Evolutionary conservation across 2,329 filamentous ascomycete genomes (phyloP).

Genomic region (Clonostachys solani): DNA sequence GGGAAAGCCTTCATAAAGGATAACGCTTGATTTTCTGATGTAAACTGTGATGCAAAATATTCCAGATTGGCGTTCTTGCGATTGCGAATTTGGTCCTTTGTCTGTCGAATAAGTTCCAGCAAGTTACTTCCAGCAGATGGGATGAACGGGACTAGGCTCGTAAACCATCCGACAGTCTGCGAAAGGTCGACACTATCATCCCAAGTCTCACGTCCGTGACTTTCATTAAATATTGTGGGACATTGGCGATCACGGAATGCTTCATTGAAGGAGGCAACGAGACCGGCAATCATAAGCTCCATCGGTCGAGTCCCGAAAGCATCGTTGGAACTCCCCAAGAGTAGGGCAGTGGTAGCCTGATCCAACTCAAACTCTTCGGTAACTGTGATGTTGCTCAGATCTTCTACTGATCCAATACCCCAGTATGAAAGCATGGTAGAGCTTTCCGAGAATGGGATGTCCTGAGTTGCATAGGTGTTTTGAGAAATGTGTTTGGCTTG

Average conservation of each 20-base stretch:
- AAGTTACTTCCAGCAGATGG: neutral
- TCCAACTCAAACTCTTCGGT: neutral
- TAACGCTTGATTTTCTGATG: neutral
- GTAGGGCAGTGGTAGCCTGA: neutral
- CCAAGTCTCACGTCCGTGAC: slow-evolving; percentile 22
- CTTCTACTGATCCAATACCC: neutral
- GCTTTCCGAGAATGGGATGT: neutral
- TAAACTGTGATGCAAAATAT: neutral
- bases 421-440: neutral
- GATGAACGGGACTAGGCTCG: slow-evolving; percentile 10
- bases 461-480: neutral
- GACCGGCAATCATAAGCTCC: neutral
- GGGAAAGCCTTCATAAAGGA: slow-evolving; percentile 16
- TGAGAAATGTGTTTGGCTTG: neutral
- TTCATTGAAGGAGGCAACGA: neutral
- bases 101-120: neutral
- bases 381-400: neutral
- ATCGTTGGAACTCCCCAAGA: neutral
- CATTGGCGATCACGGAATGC: neutral
- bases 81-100: neutral
- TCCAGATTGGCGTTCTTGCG: neutral
- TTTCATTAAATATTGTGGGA: slow-evolving; percentile 15
- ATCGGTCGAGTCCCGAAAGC: neutral
- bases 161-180: slow-evolving; percentile 26
- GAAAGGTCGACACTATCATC: slow-evolving; percentile 14